A percentile compares a stretch with the other conserved stretches of the same genome.
phyloP scores from a whole-genome alignment of 2,329 filamentous ascomycete species.

The Aspergillus sp. region DNA sequence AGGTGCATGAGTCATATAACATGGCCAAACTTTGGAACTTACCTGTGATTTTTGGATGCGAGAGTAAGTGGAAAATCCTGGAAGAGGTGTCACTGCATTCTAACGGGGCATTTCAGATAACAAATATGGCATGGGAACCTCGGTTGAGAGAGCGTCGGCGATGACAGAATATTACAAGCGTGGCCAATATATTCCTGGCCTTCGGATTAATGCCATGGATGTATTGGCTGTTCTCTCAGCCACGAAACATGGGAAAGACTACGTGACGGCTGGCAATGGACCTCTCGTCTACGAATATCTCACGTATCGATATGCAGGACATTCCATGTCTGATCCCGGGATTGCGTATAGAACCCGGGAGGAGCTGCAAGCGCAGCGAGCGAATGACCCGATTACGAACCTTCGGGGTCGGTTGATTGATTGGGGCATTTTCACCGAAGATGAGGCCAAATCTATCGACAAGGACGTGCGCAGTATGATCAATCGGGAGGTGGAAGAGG shows the following conservation, averaged over 20 bases:
- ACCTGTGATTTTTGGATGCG: conserved; percentile 86
- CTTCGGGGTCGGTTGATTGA: conserved; percentile 92
- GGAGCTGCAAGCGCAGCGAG: conserved; percentile 90
- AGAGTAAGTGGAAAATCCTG: conserved; percentile 61
- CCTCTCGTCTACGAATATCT: conserved; percentile 94
- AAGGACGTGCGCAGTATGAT: conserved; percentile 79
- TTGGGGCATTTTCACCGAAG: conserved; percentile 79
- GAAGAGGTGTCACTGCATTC: neutral
- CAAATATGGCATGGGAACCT: conserved; percentile 98
- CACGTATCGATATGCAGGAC: conserved; percentile 94
- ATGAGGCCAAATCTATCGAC: conserved; percentile 87
- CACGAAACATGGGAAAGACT: conserved; percentile 82
- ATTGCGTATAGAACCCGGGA: conserved; percentile 97
- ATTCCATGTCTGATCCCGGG: conserved; percentile 97
- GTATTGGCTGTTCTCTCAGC: conserved; percentile 91
- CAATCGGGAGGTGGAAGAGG: conserved; percentile 75
- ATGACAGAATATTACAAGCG: conserved; percentile 99
- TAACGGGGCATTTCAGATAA: conserved; percentile 58
- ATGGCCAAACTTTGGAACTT: conserved; percentile 98
- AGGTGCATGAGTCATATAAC: conserved; percentile 98
- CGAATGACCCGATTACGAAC: conserved; percentile 91
- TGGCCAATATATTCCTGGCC: conserved; percentile 94
- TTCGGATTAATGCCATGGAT: conserved; percentile 99
- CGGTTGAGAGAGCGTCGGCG: conserved; percentile 80
- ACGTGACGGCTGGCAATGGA: conserved; percentile 68